phyloP scores from a whole-genome alignment of 169 alveolate species.

The Blepharisma undulans region DNA sequence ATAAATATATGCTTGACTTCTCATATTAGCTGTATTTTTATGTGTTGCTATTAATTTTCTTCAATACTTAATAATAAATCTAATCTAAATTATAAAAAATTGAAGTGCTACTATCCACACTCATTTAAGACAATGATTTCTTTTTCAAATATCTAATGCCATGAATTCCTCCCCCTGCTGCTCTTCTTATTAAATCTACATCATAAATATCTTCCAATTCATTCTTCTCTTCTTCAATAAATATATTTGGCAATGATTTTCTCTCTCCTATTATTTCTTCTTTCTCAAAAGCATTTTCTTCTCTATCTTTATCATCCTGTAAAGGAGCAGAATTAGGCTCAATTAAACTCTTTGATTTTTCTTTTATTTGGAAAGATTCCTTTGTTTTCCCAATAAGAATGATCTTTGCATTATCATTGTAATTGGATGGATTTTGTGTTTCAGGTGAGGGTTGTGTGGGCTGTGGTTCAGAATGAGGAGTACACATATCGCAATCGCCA shows the following conservation, averaged over 20 bases:
- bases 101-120: not conserved
- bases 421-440: not conserved
- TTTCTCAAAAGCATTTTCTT: not conserved
- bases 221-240: not conserved
- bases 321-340: not conserved
- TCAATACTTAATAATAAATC: too few species aligned
- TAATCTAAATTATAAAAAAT: too few species aligned
- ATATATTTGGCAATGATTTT: not conserved
- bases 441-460: not conserved
- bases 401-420: not conserved
- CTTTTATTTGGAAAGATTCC: not conserved
- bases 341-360: not conserved
- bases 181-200: not conserved
- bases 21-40: too few species aligned
- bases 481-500: constrained; percentile 2
- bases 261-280: not conserved
- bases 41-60: too few species aligned
- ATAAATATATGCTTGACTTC: too few species aligned
- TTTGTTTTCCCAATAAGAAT: not conserved
- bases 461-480: not conserved
- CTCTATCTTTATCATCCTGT: not conserved
- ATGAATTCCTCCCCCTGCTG: constrained; percentile 1
- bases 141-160: constrained; percentile 3
- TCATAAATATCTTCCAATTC: not conserved
- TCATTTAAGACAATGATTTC: not conserved